Evolutionary conservation across 176 grass and related monocot genomes (phyloP).

Genomic region (Musa itinerans): DNA sequence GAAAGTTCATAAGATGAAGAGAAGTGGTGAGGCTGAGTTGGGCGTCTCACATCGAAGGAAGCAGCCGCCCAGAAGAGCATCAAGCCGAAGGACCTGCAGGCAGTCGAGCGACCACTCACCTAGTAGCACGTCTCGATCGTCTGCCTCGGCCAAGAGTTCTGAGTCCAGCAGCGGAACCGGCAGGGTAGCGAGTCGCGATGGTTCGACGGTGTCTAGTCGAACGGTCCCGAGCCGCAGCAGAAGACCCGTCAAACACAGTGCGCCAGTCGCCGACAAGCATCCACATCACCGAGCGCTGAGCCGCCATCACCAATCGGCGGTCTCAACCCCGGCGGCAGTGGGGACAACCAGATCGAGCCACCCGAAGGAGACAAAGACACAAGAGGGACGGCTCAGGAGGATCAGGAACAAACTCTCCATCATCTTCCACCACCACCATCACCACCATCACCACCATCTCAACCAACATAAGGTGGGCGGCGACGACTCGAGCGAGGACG

Average conservation of each 20-base stretch:
- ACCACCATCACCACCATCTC: slow-evolving; percentile 46
- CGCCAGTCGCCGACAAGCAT: neutral
- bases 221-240: too few relatives aligned
- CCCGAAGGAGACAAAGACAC: neutral
- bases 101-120: neutral
- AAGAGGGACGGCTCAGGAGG: slow-evolving; percentile 24
- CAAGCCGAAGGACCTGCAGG: neutral
- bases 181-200: too few relatives aligned
- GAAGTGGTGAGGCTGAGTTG: neutral
- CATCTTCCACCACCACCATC: slow-evolving; percentile 58
- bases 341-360: neutral
- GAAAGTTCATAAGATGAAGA: neutral
- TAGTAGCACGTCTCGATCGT: neutral
- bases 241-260: too few relatives aligned
- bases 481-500: neutral
- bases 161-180: too few relatives aligned
- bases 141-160: neutral
- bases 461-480: slow-evolving; percentile 11
- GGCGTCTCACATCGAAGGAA: too few relatives aligned
- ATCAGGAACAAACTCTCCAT: slow-evolving; percentile 44
- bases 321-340: too few relatives aligned
- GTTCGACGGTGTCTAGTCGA: too few relatives aligned
- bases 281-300: neutral
- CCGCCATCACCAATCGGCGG: neutral
- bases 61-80: neutral